phyloP scores from a whole-genome alignment of 176 grass and related monocot genomes.

The Musa itinerans region DNA sequence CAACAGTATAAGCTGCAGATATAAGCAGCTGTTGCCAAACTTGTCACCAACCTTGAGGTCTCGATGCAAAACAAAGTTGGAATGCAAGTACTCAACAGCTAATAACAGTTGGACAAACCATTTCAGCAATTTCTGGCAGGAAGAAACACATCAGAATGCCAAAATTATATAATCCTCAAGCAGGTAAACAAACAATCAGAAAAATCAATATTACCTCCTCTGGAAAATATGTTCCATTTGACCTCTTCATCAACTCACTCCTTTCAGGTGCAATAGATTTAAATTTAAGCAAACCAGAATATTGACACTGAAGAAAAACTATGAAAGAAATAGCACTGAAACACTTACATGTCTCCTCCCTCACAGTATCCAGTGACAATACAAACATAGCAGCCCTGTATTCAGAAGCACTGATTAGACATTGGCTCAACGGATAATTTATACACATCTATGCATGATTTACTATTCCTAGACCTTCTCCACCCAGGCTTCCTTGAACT shows the following conservation, averaged over 20 bases:
- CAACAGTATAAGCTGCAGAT: not conserved
- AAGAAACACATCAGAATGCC: slow-evolving; percentile 26
- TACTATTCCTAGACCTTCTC: slow-evolving; percentile 69
- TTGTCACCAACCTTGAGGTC: slow-evolving; percentile 67
- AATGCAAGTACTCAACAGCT: slow-evolving; percentile 94
- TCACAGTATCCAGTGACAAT: slow-evolving; percentile 99
- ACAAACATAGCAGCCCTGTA: slow-evolving; percentile 92
- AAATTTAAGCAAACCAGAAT: slow-evolving; percentile 5
- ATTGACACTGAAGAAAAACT: slow-evolving; percentile 8
- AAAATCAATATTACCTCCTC: slow-evolving; percentile 57
- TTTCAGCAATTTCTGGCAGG: slow-evolving; percentile 76
- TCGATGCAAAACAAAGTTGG: slow-evolving; percentile 94
- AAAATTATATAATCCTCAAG: slow-evolving; percentile 6
- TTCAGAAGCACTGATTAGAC: slow-evolving; percentile 20
- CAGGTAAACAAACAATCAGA: slow-evolving; percentile 4
- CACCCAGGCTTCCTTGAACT: slow-evolving; percentile 99
- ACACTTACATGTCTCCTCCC: slow-evolving; percentile 95
- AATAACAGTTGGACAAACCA: slow-evolving; percentile 89
- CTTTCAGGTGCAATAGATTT: slow-evolving; percentile 22
- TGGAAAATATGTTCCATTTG: slow-evolving; percentile 78
- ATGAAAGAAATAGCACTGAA: slow-evolving; percentile 2
- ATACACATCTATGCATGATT: not conserved
- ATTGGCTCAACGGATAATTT: slow-evolving; percentile 18
- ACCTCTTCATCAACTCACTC: slow-evolving; percentile 95
- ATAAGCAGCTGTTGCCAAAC: slow-evolving; percentile 4